phyloP scores from a whole-genome alignment of 1,139 yeast species.

The Sugiyamaella neomexicana region DNA sequence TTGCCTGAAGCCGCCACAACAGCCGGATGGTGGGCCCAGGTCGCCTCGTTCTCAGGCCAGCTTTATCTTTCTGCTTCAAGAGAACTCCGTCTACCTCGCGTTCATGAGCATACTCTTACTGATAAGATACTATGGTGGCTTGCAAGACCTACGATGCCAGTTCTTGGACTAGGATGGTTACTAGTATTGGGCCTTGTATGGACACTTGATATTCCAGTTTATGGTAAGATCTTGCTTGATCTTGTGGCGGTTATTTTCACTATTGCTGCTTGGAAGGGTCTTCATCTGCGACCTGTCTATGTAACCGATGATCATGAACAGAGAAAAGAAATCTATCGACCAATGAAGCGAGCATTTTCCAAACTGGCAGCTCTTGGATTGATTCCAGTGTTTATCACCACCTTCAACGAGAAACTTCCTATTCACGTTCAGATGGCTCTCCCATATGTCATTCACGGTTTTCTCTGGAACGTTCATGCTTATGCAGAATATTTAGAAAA shows the following conservation, averaged over 20 bases:
- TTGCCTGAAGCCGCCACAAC: slow-evolving; percentile 9
- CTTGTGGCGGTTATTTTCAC: slow-evolving; percentile 3
- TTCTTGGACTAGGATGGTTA: slow-evolving; percentile 18
- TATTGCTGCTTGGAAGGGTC: slow-evolving; percentile 15
- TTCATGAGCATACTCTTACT: slow-evolving; percentile 15
- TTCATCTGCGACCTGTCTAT: slow-evolving; percentile 10
- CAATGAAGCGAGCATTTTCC: slow-evolving; percentile 12
- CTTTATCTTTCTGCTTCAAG: slow-evolving; percentile 16
- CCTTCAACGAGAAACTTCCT: slow-evolving; percentile 13
- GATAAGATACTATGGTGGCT: slow-evolving; percentile 13
- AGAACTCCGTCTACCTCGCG: slow-evolving; percentile 20
- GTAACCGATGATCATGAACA: slow-evolving; percentile 16
- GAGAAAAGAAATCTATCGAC: slow-evolving; percentile 12
- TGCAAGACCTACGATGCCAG: slow-evolving; percentile 16
- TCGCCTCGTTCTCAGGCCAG: slow-evolving; percentile 20
- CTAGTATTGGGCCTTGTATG: slow-evolving; percentile 9
- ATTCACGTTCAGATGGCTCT: slow-evolving; percentile 10
- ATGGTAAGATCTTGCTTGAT: slow-evolving; percentile 1
- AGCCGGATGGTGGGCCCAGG: slow-evolving; percentile 21
- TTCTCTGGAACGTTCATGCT: slow-evolving; percentile 17
- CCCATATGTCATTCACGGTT: slow-evolving; percentile 17
- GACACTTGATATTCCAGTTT: slow-evolving; percentile 2
- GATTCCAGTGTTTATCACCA: slow-evolving; percentile 16
- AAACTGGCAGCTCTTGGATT: slow-evolving; percentile 20
- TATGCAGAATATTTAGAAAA: slow-evolving; percentile 16